Base-by-base conservation (phyloP, 1,284 basidiomycete species). In the Cutaneotrichosporon arboriforme region DNA sequence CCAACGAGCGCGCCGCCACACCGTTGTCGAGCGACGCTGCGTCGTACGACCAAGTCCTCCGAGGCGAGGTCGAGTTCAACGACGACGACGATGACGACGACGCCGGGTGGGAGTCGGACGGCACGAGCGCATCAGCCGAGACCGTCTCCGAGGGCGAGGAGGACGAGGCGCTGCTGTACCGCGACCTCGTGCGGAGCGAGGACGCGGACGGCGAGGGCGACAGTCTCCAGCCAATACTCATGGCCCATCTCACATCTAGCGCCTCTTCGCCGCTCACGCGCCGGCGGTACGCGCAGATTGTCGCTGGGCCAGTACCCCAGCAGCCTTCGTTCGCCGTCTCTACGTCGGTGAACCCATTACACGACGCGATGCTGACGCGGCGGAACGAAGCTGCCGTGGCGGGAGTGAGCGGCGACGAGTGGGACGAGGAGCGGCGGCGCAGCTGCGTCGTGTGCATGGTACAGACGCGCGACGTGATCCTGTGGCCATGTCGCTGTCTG, bases 401-500 rank as follows among this genome's bases (percentile, higher is more conserved):
- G 8, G 49, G 59, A 17, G 51, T 5, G 35, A 39, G 45, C 17
- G 38, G 47, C 4, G 66, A 70, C 49, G 68, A 67, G 37, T 69
- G 66, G 52, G 73, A 72, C 35, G 70, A 70, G n/a, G 73, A 70
- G 46, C 52, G 66, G 17, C 59, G 63, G 15, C 59, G 62, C 41
- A 47, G 60, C 15, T 76, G 74, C 57, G 69, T 73, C 17, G 66
- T 75, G 9, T 76, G 74, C 61, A 68, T 67, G 59, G 57, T 63
- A n/a, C 64, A 70, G 38, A 58, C 63, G 52, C 64, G 74, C 41
- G 67, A 73, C 61, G 68, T 70, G 8, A 68, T 76, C 22, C 57
- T 73, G 8, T 73, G 70, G 69, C 74, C 74, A 14, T 76, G 74
- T 56, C 57, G 60, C 43, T 73, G 72, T 54, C 52, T 74, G 41